A percentile compares a stretch with the other conserved stretches of the same genome.
phyloP scores from a whole-genome alignment of 2,329 filamentous ascomycete species.

The Claviceps paspali region DNA sequence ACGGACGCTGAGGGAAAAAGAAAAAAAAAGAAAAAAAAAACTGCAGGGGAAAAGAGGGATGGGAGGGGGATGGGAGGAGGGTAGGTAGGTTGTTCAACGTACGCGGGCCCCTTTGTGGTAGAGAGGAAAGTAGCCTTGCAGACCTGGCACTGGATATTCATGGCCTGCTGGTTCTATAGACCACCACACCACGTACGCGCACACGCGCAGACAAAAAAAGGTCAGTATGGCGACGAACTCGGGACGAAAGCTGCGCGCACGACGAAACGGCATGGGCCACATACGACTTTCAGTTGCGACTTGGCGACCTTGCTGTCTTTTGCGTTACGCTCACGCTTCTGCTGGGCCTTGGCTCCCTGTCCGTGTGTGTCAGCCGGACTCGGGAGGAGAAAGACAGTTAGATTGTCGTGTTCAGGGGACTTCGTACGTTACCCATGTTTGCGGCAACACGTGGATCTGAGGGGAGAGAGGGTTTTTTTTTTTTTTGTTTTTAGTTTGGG shows the following conservation, averaged over 20 bases:
- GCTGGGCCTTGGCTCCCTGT: conserved; percentile 50
- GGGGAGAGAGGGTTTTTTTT: background rate
- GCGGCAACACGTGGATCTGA: background rate
- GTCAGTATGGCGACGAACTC: background rate
- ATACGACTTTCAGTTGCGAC: conserved; percentile 54
- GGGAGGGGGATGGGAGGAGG: background rate
- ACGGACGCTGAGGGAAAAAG: too few species aligned
- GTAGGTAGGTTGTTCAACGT: conserved; percentile 16
- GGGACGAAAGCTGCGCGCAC: too few species aligned
- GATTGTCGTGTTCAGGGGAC: too few species aligned
- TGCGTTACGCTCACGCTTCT: conserved; percentile 58
- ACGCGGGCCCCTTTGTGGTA: conserved; percentile 60
- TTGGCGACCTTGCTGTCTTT: conserved; percentile 44
- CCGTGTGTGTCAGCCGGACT: background rate
- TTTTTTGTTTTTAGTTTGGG: background rate
- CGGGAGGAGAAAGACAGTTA: background rate
- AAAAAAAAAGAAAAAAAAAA: too few species aligned
- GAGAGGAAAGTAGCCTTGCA: conserved; percentile 70
- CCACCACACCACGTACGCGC: too few species aligned
- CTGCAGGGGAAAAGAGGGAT: too few species aligned
- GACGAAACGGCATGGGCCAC: conserved; percentile 18
- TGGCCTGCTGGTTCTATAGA: conserved; percentile 54
- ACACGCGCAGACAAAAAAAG: too few species aligned
- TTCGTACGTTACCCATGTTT: conserved; percentile 4
- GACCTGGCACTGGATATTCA: conserved; percentile 59